Evolutionary conservation across 192 early-diverging fungal species (phyloP).

Genomic region (Entomortierella parvispora): DNA sequence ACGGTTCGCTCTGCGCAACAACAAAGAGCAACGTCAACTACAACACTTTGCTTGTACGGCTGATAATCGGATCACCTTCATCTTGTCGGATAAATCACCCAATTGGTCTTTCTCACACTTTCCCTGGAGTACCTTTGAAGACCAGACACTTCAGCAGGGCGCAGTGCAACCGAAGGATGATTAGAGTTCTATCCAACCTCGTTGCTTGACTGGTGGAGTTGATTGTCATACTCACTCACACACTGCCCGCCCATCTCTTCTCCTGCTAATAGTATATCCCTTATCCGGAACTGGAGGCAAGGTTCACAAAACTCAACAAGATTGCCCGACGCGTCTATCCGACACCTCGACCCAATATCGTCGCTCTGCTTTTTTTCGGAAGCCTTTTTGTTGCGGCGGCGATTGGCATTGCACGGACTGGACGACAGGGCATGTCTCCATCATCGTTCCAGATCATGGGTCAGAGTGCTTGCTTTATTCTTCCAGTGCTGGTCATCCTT

Average conservation of each 20-base stretch:
- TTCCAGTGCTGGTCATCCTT: constrained; percentile 34
- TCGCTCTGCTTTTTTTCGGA: constrained; percentile 10
- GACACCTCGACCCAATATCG: constrained; percentile 27
- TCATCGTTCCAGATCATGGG: constrained; percentile 19
- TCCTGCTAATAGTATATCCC: constrained; percentile 26
- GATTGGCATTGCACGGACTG: constrained; percentile 14
- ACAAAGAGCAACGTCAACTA: no score
- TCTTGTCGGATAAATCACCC: no score
- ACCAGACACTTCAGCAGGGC: no score
- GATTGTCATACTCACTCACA: no score
- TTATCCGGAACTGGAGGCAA: constrained; percentile 32
- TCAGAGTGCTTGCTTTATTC: constrained; percentile 36
- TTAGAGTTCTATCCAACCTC: no score
- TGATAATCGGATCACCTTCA: not conserved
- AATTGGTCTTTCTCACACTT: no score
- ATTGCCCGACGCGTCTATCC: constrained; percentile 28
- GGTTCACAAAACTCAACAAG: constrained; percentile 34
- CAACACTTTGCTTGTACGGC: no score
- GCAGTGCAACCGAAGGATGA: no score
- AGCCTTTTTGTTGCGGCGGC: constrained; percentile 15
- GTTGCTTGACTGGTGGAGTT: no score
- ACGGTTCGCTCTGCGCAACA: no score
- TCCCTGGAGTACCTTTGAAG: no score
- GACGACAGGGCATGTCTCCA: not conserved
- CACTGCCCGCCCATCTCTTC: no score